Base-by-base conservation (phyloP, 352 stramenopile species). In the Phytopythium cucurbitacearum region DNA sequence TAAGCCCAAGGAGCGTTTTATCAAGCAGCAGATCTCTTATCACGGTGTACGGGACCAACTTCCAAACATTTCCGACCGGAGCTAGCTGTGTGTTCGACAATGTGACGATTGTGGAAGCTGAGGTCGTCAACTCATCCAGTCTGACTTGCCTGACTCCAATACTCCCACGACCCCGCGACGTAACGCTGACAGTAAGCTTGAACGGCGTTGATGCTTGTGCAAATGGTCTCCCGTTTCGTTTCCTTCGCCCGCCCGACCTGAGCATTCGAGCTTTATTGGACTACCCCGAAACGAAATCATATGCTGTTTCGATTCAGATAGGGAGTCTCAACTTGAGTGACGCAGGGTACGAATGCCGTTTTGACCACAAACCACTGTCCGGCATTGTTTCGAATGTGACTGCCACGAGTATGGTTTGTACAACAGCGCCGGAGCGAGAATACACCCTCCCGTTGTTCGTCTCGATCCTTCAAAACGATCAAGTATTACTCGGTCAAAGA, bases 1-100 rank as follows among this genome's bases (percentile, higher is more conserved):
- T 56, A 8, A 44, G 34, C 36, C 72, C 69, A 16, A 53, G 64
- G 33, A 48, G 38, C 7, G 58, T 58, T 0, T n/a, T 51, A 12
- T 32, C 56, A 2, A 34, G 55, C 0, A 53, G 38, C 6, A 65
- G 55, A 0, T 54, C 47, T 37, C 36, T 56, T 4, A 56, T 83
- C 28, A 52, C 51, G 37, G 53, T 83, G 1, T 65, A 57, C n/a
- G 72, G 69, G 36, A 83, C 69, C 8, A 83, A 76, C 37, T 60
- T 83, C 3, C 66, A 59, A 40, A 1, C 40, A 10, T 74, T 74
- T 13, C 11, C 48, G 0, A 36, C 47, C 8, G 56, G 38, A 28
- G 61, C 68, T 41, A 59, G 69, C 53, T 83, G 72, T 28, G 28
- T 63, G 3, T 80, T 83, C 56, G 69, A 47, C 51, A 55, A 56